These are phyloP conservation scores for Esteya vermicola DNA, from an alignment of 2,329 filamentous ascomycete species.

Conservation along the genomic window DNA sequence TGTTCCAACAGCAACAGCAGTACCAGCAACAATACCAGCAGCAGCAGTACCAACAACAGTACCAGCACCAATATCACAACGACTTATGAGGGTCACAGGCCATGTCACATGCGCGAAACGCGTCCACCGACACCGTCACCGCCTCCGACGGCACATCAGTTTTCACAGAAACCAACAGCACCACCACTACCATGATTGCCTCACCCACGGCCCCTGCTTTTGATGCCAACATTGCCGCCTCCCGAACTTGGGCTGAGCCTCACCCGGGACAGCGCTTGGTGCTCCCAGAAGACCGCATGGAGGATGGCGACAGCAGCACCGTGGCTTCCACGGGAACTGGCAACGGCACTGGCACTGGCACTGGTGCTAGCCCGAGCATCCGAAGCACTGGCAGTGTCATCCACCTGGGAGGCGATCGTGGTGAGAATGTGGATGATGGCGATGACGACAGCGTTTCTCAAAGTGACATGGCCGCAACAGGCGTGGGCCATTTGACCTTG, in stretches of 20 bases:
- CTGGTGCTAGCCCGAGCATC: not conserved
- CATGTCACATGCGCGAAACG: conserved; percentile 30
- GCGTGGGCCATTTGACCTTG: conserved; percentile 12
- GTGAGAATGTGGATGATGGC: too few species aligned
- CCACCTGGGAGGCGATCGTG: too few species aligned
- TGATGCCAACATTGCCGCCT: not conserved
- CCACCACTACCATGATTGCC: conserved; percentile 12
- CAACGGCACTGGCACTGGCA: conserved; percentile 6
- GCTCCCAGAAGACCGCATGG: conserved; percentile 6
- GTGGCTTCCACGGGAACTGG: not conserved
- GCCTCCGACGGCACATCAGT: too few species aligned
- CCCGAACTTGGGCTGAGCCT: conserved; percentile 29
- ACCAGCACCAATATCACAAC: conserved; percentile 15
- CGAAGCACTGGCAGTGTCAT: too few species aligned
- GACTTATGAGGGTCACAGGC: conserved; percentile 45
- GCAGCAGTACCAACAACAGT: too few species aligned
- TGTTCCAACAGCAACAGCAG: not conserved
- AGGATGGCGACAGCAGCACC: not conserved
- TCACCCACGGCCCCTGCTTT: conserved; percentile 9
- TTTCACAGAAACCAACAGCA: conserved; percentile 9
- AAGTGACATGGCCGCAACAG: conserved; percentile 35
- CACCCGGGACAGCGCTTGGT: conserved; percentile 28
- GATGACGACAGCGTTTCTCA: conserved; percentile 1
- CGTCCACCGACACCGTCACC: conserved; percentile 6
- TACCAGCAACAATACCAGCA: too few species aligned